These are phyloP conservation scores for Aspergillus vadensis DNA, from an alignment of 2,329 filamentous ascomycete genomes.

Conservation along the genomic window DNA sequence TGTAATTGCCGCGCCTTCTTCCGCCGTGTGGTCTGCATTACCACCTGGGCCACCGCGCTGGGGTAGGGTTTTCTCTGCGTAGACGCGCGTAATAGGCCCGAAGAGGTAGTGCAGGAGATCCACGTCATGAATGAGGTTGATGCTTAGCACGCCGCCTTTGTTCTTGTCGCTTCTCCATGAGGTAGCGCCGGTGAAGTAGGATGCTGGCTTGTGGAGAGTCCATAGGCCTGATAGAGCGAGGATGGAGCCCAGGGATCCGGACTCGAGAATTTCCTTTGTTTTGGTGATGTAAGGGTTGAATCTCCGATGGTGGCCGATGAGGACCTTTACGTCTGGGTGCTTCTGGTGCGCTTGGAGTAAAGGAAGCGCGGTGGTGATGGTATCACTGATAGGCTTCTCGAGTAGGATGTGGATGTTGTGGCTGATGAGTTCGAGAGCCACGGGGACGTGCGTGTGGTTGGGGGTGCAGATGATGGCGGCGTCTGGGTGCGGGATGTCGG, in stretches of 20 bases:
- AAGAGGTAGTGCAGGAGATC: slow-evolving; percentile 61
- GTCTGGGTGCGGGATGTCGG: slow-evolving; percentile 46
- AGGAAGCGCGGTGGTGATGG: slow-evolving; percentile 24
- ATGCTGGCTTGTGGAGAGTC: slow-evolving; percentile 53
- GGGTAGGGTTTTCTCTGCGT: slow-evolving; percentile 51
- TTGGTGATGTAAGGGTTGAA: slow-evolving; percentile 60
- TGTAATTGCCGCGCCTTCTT: slow-evolving; percentile 60
- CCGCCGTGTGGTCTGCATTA: slow-evolving; percentile 45
- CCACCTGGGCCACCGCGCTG: slow-evolving; percentile 38
- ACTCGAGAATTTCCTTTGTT: slow-evolving; percentile 49
- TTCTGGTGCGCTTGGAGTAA: slow-evolving; percentile 39
- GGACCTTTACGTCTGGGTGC: slow-evolving; percentile 26
- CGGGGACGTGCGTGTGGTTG: slow-evolving; percentile 58
- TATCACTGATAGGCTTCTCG: slow-evolving; percentile 59
- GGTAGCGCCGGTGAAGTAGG: slow-evolving; percentile 53
- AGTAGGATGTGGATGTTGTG: slow-evolving; percentile 57
- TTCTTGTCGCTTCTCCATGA: slow-evolving; percentile 51
- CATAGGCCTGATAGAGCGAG: slow-evolving; percentile 60
- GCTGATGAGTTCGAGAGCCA: slow-evolving; percentile 53
- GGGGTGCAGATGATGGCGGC: slow-evolving; percentile 63
- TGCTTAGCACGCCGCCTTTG: slow-evolving; percentile 54
- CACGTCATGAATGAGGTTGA: slow-evolving; percentile 64
- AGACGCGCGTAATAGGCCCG: slow-evolving; percentile 54
- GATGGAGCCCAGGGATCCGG: slow-evolving; percentile 47
- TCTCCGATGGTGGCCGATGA: slow-evolving; percentile 61